These are phyloP conservation scores for Rosa chinensis DNA, from an alignment of 306 rosid genomes.

Conservation along the genomic window DNA sequence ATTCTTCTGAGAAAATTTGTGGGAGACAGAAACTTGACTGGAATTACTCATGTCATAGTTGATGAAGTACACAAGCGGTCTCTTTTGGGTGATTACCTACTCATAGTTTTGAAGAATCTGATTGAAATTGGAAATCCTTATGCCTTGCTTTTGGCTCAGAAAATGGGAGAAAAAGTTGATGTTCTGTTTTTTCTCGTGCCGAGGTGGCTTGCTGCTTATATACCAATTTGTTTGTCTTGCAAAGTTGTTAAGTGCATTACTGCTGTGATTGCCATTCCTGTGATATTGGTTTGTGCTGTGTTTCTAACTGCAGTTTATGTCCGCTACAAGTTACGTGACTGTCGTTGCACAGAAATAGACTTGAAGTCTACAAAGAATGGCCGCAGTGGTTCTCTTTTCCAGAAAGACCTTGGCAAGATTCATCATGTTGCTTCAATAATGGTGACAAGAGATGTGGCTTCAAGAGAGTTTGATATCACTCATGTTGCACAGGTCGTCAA, in stretches of 20 bases:
- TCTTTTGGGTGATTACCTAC: conserved; percentile 90
- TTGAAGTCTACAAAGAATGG: conserved; percentile 43
- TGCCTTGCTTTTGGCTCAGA: no score
- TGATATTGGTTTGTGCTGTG: conserved; percentile 61
- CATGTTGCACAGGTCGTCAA: no score
- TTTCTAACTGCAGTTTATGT: conserved; percentile 70
- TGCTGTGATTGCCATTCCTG: conserved; percentile 69
- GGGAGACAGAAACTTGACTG: conserved; percentile 72
- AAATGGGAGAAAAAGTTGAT: no score
- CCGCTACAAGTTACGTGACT: conserved; percentile 58
- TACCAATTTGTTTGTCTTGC: no score
- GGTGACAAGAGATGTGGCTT: no score
- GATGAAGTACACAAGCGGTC: conserved; percentile 99
- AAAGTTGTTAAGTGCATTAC: no score
- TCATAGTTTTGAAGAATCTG: conserved; percentile 76
- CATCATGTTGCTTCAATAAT: no score
- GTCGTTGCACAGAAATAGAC: conserved; percentile 50
- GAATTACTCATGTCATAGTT: conserved; percentile 82
- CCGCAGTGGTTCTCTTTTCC: conserved; percentile 41
- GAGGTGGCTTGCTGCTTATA: no score
- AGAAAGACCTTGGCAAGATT: conserved; percentile 51
- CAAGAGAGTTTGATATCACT: no score
- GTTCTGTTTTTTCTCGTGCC: no score
- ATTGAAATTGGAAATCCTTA: no score
- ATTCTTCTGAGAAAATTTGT: conserved; percentile 74